A percentile compares a stretch with the other conserved stretches of the same genome.
phyloP scores from a whole-genome alignment of 371 early-diverging fungal genomes.

The Apophysomyces variabilis region DNA sequence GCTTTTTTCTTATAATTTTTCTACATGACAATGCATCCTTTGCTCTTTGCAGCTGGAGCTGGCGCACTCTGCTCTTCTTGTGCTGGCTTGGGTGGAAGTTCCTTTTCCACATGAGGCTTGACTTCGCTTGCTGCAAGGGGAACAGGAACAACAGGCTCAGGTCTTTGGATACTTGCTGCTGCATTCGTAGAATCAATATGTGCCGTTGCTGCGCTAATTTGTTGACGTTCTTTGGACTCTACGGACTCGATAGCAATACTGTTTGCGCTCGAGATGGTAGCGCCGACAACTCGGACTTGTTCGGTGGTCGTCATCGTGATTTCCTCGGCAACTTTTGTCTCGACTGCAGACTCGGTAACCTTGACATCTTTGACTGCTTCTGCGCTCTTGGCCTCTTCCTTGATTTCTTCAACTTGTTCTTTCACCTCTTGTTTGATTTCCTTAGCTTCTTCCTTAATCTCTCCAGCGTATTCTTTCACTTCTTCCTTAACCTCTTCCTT shows the following conservation, averaged over 20 bases:
- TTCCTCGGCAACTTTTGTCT: not conserved
- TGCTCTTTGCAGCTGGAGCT: slow-evolving; percentile 5
- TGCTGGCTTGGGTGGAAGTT: slow-evolving; percentile 7
- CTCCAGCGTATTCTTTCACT: too few relatives aligned
- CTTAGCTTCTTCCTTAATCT: too few relatives aligned
- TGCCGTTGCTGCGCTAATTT: not conserved
- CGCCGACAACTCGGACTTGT: not conserved
- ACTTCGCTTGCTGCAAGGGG: slow-evolving; percentile 20
- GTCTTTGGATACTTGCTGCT: slow-evolving; percentile 11
- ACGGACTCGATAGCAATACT: not conserved
- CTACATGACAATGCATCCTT: slow-evolving; percentile 20
- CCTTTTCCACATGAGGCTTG: slow-evolving; percentile 9
- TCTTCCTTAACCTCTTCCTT: too few relatives aligned
- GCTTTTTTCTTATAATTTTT: not conserved
- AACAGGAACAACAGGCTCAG: slow-evolving; percentile 20
- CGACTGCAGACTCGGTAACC: too few relatives aligned
- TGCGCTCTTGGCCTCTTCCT: not conserved
- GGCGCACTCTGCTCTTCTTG: not conserved
- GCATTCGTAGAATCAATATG: not conserved
- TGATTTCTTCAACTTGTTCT: not conserved
- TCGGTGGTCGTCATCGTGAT: not conserved
- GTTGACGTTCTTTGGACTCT: not conserved
- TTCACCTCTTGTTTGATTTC: not conserved
- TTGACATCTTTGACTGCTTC: too few relatives aligned
- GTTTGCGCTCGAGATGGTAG: not conserved